Evolutionary conservation across 805 yeast genomes (phyloP), one percentile per base, ranked within the genome.

Genomic region (Cyberlindnera galapagoensis): DNA sequence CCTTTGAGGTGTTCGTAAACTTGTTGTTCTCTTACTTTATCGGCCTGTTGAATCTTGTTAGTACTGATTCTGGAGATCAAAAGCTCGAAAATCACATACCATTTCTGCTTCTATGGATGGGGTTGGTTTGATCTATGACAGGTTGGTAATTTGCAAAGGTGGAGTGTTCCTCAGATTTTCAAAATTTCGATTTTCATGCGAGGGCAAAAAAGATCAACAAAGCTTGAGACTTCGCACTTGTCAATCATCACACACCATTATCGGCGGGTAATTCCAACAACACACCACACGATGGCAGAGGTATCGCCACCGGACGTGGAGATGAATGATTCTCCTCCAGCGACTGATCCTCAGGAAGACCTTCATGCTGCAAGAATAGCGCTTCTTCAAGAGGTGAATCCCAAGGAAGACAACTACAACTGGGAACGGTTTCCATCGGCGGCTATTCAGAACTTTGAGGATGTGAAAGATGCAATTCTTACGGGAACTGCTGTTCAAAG

Each of bases 21-120:
- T 46, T 72, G 80, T 39, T 66, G 66, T 26, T 77, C 82, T 41
- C 80, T 62, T 15, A 74, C 62, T 55, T 73, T 75, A 44, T 80
- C 87, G 5, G 85, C 78, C 86, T 71, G 34, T 18, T 23, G 5
- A 3, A 6, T 8, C 18, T 22, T 23, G 31, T 25, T 34, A 24
- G 33, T 21, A 8, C 19, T 9, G 15, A 7, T 14, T 10, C 12
- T 28, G n/a, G 11, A 14, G 7, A 5, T 24, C 7, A 10, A 16
- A 9, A 26, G 11, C 26, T 14, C 3, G 7, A 6, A 13, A 19
- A n/a, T n/a, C n/a, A n/a, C n/a, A n/a, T n/a, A n/a, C n/a, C n/a
- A n/a, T n/a, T n/a, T n/a, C n/a, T n/a, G n/a, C n/a, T n/a, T n/a
- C n/a, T n/a, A n/a, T n/a, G n/a, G n/a, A n/a, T n/a, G n/a, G n/a